Conservation (phyloP, 768 basidiomycete genomes). For the Tephrocybe sp. region DNA sequence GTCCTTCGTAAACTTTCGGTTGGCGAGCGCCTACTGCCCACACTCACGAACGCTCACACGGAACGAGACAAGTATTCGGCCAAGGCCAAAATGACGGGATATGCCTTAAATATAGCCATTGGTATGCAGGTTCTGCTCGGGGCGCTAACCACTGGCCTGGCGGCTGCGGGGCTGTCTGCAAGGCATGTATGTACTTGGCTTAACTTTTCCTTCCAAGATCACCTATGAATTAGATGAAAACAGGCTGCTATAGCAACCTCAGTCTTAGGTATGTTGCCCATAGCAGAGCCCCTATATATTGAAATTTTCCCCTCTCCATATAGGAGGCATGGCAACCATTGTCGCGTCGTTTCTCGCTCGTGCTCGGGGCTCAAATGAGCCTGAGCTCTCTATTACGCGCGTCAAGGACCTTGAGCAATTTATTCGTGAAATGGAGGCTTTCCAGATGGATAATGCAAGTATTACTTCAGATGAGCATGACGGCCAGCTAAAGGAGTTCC, state of each 20-base stretch:
- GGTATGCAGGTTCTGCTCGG: conserved; percentile 65
- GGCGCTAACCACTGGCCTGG: conserved; percentile 64
- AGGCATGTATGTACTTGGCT: too few species aligned
- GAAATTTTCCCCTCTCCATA: background rate
- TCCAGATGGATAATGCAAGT: conserved; percentile 59
- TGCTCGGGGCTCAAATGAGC: conserved; percentile 71
- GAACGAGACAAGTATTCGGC: conserved; percentile 45
- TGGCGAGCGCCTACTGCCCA: conserved; percentile 57
- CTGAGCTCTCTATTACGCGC: conserved; percentile 57
- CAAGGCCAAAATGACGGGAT: conserved; percentile 44
- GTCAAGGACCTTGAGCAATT: conserved; percentile 67
- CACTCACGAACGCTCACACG: conserved; percentile 42
- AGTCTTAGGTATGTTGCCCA: conserved; percentile 32
- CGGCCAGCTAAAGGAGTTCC: conserved; percentile 32
- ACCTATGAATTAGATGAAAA: too few species aligned
- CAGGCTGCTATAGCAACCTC: conserved; percentile 38
- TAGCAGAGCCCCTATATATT: too few species aligned
- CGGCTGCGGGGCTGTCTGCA: too few species aligned
- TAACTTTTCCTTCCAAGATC: too few species aligned
- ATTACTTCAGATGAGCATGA: conserved; percentile 34
- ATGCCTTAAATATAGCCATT: conserved; percentile 48
- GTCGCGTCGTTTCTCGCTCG: conserved; percentile 75
- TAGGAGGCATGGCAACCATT: conserved; percentile 67
- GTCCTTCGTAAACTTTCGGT: too few species aligned
- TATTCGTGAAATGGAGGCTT: conserved; percentile 60